Conservation (phyloP, 2,329 filamentous ascomycete genomes). For the Cadophora sp. region DNA sequence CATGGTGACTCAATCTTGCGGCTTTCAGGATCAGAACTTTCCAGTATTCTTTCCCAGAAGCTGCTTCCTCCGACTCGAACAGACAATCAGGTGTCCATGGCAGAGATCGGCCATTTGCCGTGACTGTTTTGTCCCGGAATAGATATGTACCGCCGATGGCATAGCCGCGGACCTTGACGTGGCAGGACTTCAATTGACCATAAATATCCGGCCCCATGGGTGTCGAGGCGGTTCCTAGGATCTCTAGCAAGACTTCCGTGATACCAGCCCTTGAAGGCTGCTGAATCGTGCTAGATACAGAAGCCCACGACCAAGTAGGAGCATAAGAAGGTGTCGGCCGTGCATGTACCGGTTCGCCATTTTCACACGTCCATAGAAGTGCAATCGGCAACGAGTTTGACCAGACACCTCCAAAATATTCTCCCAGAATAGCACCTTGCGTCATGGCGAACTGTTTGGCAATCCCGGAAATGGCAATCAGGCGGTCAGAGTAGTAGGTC, state of each 20-base stretch:
- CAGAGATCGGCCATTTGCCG: not conserved
- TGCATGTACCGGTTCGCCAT: not conserved
- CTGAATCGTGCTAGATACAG: not conserved
- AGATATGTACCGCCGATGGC: not conserved
- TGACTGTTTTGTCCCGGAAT: not conserved
- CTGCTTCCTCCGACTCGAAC: not conserved
- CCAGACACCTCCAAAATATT: not conserved
- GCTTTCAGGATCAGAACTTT: not conserved
- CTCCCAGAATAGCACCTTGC: not conserved
- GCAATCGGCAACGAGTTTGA: not conserved
- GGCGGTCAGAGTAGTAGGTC: not conserved
- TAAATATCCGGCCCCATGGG: not conserved
- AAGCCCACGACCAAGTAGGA: conserved; percentile 3
- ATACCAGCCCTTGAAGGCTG: not conserved
- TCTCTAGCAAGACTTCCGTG: not conserved
- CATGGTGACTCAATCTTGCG: not conserved
- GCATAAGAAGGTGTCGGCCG: not conserved
- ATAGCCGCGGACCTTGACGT: not conserved
- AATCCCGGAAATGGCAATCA: not conserved
- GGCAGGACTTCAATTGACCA: not conserved
- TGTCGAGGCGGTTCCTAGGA: not conserved
- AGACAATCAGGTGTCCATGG: not conserved
- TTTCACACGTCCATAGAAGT: not conserved
- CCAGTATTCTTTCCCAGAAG: not conserved
- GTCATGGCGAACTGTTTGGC: not conserved